phyloP scores from a whole-genome alignment of 192 early-diverging fungal species.

The Chytriomyces hyalinus region DNA sequence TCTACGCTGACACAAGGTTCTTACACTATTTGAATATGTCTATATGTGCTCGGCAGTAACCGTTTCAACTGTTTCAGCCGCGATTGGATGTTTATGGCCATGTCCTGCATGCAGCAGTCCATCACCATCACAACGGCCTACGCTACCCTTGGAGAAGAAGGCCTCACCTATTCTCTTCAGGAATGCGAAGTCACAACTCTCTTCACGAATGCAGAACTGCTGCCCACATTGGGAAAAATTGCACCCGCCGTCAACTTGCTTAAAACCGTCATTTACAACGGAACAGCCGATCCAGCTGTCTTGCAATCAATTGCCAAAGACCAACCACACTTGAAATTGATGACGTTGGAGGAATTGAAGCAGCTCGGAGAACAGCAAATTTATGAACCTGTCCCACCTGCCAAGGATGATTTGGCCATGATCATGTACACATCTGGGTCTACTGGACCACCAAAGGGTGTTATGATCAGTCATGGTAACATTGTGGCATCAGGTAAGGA shows the following conservation, averaged over 20 bases:
- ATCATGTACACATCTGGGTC: slow-evolving; percentile 88
- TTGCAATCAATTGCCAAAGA: slow-evolving; percentile 7
- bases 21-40: not conserved
- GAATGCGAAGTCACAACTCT: slow-evolving; percentile 75
- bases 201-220: slow-evolving; percentile 76
- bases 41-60: not conserved
- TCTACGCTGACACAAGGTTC: slow-evolving; percentile 50
- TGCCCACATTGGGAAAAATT: slow-evolving; percentile 68
- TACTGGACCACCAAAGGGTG: slow-evolving; percentile 79
- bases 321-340: slow-evolving; percentile 35
- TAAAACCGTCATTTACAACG: slow-evolving; percentile 75
- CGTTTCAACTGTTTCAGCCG: slow-evolving; percentile 23
- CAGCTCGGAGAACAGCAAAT: slow-evolving; percentile 43
- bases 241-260: slow-evolving; percentile 62
- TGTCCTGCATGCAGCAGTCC: slow-evolving; percentile 68
- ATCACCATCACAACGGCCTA: slow-evolving; percentile 83
- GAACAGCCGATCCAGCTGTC: slow-evolving; percentile 52
- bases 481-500: slow-evolving; percentile 67
- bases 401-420: slow-evolving; percentile 67
- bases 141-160: slow-evolving; percentile 80
- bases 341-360: slow-evolving; percentile 72
- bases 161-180: slow-evolving; percentile 82
- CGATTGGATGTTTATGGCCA: slow-evolving; percentile 70
- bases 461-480: slow-evolving; percentile 80
- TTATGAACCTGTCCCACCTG: slow-evolving; percentile 65